Evolutionary conservation across 495 filamentous ascomycete species (phyloP).

Genomic region (Neurospora africana): DNA sequence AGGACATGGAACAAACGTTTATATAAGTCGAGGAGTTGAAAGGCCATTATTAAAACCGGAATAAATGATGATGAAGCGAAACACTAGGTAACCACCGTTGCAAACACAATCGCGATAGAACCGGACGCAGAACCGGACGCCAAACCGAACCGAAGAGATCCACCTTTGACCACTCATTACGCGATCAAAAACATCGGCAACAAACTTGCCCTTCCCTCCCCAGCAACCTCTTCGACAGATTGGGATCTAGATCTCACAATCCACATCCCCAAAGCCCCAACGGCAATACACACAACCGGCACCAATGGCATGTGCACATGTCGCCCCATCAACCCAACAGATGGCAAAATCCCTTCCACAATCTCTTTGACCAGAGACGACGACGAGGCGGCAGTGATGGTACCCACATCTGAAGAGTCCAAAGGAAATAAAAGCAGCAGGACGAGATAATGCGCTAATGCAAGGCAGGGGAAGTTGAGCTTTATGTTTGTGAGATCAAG

Average conservation of each 20-base stretch:
- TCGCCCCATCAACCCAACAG: background rate
- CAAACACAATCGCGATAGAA: too few relatives aligned
- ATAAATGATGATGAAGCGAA: too few relatives aligned
- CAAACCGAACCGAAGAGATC: too few relatives aligned
- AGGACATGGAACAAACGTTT: too few relatives aligned
- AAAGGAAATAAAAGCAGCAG: background rate
- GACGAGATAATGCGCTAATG: background rate
- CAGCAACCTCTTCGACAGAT: background rate
- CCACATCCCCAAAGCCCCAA: slow-evolving; percentile 7
- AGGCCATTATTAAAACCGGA: too few relatives aligned
- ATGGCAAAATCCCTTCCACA: background rate
- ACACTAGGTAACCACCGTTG: too few relatives aligned
- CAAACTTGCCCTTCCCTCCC: background rate
- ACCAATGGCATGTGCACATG: background rate
- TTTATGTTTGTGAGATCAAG: background rate
- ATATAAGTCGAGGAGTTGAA: too few relatives aligned
- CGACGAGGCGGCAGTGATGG: background rate
- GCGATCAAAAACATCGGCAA: background rate
- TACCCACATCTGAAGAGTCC: background rate
- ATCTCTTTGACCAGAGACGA: background rate
- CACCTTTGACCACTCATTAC: too few relatives aligned
- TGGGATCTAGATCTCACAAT: background rate
- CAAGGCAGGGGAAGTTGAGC: background rate
- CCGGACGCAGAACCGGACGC: too few relatives aligned
- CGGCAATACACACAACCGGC: slow-evolving; percentile 2